A percentile compares a stretch with the other conserved stretches of the same genome.
These are phyloP conservation scores for Orbilia ellipsospora DNA, from an alignment of 2,329 filamentous ascomycete genomes.

Conservation along the genomic window DNA sequence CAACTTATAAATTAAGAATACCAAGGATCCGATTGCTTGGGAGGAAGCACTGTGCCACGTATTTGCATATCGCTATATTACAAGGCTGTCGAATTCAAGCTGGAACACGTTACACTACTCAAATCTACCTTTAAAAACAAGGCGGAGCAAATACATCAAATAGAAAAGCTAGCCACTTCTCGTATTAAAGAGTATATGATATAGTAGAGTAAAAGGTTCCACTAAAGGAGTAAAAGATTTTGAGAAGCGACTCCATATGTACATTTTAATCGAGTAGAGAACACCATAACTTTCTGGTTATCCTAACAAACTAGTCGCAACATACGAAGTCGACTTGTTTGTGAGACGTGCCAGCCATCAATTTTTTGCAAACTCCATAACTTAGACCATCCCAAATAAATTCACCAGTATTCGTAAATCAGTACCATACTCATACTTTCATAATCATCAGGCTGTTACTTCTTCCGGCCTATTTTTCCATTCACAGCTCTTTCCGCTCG, in stretches of 20 bases:
- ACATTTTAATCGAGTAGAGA: slow-evolving; percentile 3
- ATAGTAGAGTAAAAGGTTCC: neutral
- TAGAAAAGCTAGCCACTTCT: too few species aligned
- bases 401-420: neutral
- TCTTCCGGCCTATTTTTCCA: slow-evolving; percentile 36
- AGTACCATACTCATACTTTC: neutral
- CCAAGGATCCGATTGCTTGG: neutral
- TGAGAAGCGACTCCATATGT: slow-evolving; percentile 1
- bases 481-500: slow-evolving; percentile 55
- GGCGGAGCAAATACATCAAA: too few species aligned
- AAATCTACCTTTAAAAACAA: too few species aligned
- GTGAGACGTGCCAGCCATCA: neutral
- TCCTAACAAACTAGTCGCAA: neutral
- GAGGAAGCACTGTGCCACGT: neutral
- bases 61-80: neutral
- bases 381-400: neutral
- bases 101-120: too few species aligned
- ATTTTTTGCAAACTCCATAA: neutral
- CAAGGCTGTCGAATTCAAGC: too few species aligned
- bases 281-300: neutral
- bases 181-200: too few species aligned
- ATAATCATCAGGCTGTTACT: neutral
- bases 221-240: neutral
- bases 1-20: neutral
- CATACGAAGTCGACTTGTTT: neutral